Evolutionary conservation across 768 basidiomycete genomes (phyloP).

Genomic region (Mycena kentingensis): DNA sequence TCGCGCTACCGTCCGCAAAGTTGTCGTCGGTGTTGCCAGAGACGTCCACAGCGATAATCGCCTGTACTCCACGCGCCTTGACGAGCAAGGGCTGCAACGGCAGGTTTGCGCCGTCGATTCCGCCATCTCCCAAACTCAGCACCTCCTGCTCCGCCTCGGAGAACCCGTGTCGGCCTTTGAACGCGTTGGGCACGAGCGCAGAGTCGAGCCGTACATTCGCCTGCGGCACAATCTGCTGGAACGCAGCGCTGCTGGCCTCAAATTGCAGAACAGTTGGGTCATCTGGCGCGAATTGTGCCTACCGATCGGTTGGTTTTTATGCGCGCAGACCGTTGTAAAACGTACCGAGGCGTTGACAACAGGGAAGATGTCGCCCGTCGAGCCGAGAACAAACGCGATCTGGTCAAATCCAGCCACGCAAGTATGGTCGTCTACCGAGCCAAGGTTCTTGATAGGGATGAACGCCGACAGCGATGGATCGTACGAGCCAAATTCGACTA

Average conservation of each 20-base stretch:
- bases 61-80: slow-evolving; percentile 46
- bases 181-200: slow-evolving; percentile 39
- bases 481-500: slow-evolving; percentile 44
- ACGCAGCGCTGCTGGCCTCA: slow-evolving; percentile 13
- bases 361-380: slow-evolving; percentile 41
- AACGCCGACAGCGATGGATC: slow-evolving; percentile 48
- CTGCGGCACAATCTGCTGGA: slow-evolving; percentile 29
- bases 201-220: slow-evolving; percentile 28
- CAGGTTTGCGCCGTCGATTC: slow-evolving; percentile 44
- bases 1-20: slow-evolving; percentile 13
- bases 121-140: slow-evolving; percentile 43
- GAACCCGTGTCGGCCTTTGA: slow-evolving; percentile 39
- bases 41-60: slow-evolving; percentile 54
- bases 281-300: slow-evolving; percentile 3
- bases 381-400: slow-evolving; percentile 37
- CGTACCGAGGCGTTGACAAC: slow-evolving; percentile 30
- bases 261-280: slow-evolving; percentile 6
- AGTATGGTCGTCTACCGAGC: slow-evolving; percentile 35
- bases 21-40: slow-evolving; percentile 28
- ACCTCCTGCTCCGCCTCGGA: slow-evolving; percentile 30
- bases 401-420: slow-evolving; percentile 42
- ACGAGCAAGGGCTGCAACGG: slow-evolving; percentile 53
- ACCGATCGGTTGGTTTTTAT: background rate
- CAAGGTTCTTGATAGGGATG: slow-evolving; percentile 45
- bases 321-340: background rate